Percentiles rank a stretch among this genome's conserved stretches.
phyloP scores from a whole-genome alignment of 371 early-diverging fungal genomes.

The Mucor irregularis region DNA sequence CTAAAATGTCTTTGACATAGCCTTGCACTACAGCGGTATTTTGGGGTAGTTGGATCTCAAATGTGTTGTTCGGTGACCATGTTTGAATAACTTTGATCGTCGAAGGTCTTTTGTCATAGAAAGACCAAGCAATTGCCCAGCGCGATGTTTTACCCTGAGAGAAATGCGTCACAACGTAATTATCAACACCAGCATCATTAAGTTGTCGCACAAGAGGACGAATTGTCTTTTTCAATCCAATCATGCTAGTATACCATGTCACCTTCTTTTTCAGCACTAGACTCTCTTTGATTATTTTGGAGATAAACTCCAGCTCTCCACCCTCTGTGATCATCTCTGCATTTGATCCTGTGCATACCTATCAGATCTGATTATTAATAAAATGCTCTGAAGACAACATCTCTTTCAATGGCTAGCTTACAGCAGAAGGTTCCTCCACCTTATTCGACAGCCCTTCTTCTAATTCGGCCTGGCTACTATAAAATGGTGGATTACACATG shows the following conservation, averaged over 20 bases:
- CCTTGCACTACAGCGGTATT: slow-evolving; percentile 3
- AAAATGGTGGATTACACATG: slow-evolving; percentile 83
- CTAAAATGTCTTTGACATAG: slow-evolving; percentile 20
- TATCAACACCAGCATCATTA: slow-evolving; percentile 36
- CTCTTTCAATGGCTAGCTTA: slow-evolving; percentile 14
- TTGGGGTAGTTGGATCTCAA: slow-evolving; percentile 18
- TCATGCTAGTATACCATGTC: slow-evolving; percentile 68
- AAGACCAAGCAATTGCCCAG: slow-evolving; percentile 73
- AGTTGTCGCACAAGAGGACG: slow-evolving; percentile 36
- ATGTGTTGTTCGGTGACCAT: slow-evolving; percentile 37
- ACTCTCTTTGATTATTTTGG: slow-evolving; percentile 60
- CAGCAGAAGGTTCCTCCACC: slow-evolving; percentile 46
- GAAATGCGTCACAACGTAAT: slow-evolving; percentile 54
- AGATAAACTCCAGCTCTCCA: slow-evolving; percentile 66
- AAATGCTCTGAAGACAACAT: not conserved
- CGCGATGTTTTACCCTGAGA: slow-evolving; percentile 59
- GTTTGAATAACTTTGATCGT: slow-evolving; percentile 19
- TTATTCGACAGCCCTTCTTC: slow-evolving; percentile 42
- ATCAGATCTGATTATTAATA: not conserved
- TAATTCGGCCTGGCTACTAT: slow-evolving; percentile 48
- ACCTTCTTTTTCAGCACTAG: slow-evolving; percentile 30
- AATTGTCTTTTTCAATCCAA: slow-evolving; percentile 59
- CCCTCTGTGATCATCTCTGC: slow-evolving; percentile 69
- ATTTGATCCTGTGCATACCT: slow-evolving; percentile 59
- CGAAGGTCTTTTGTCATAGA: slow-evolving; percentile 36